These are phyloP conservation scores for Suhomyces choctaworum DNA, from an alignment of 1,139 yeast species.

Conservation along the genomic window DNA sequence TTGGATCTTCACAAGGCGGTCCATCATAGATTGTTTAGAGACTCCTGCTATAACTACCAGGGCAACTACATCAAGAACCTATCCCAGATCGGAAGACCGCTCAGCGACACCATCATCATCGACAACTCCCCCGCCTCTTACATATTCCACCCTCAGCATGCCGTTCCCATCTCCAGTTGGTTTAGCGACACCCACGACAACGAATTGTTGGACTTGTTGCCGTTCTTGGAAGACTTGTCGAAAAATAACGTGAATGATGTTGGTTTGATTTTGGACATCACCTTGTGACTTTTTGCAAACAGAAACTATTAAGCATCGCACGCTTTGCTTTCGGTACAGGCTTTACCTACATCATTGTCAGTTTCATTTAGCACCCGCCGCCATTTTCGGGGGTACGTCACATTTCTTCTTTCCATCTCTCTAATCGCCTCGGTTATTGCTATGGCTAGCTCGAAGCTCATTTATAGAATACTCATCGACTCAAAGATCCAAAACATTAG, in stretches of 20 bases:
- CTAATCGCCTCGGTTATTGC: conserved; percentile 6
- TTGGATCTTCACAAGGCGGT: conserved; percentile 71
- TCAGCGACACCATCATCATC: conserved; percentile 79
- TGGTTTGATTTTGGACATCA: conserved; percentile 78
- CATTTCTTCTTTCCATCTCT: too few species aligned
- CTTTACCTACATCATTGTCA: not conserved
- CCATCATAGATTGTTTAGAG: conserved; percentile 92
- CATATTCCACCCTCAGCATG: conserved; percentile 95
- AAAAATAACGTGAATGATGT: conserved; percentile 73
- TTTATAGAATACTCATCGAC: conserved; percentile 9
- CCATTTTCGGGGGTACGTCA: too few species aligned
- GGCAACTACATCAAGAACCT: conserved; percentile 94
- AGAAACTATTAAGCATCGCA: not conserved
- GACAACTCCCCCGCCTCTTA: conserved; percentile 98
- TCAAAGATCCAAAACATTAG: conserved; percentile 16
- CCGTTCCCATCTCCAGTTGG: conserved; percentile 98
- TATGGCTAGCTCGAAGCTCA: conserved; percentile 7
- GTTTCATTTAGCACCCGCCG: too few species aligned
- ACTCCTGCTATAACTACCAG: conserved; percentile 61
- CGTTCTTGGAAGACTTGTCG: conserved; percentile 84
- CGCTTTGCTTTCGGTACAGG: not conserved
- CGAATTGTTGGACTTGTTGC: conserved; percentile 87
- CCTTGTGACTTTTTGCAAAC: conserved; percentile 27
- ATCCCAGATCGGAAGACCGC: conserved; percentile 90
- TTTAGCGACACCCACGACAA: conserved; percentile 97